Evolutionary conservation across 1,284 basidiomycete genomes (phyloP), one percentile per base, ranked within the genome.

Genomic region (Microbotryum silenes-acaulis): DNA sequence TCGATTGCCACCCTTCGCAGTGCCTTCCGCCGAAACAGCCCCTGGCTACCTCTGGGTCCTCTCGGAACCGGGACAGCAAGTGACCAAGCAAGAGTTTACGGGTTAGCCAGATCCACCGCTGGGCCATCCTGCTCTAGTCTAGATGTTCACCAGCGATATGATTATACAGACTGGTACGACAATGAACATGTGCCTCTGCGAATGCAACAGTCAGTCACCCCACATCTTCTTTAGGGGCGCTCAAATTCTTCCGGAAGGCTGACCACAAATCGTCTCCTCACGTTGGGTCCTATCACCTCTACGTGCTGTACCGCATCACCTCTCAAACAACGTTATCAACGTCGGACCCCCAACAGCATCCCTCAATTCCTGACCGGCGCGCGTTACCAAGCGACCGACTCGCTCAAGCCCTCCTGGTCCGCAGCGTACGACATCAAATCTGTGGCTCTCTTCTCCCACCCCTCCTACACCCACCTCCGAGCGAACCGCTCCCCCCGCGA

Each of bases 151-250:
- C 12, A 18, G 18, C 27, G 23, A 2, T 18, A 2, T 9, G 42
- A 6, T 5, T 23, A 21, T 9, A 20, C 54, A 75, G 74, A 75
- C 49, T 77, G 76, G 76, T 77, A 77, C 70, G 75, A 76, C 64
- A 68, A 71, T 57, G 76, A 77, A 59, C 76, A 77, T 57, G 73
- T 77, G 2, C 76, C 76, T 2, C 60, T 77, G 3, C 72, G 76
- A 1, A 73, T 73, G 65, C 47, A 63, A 25, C 62, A 69, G 72
- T 73, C 27, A 57, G 70, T 44, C 27, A 54, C 33, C 14, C 14
- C 37, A 42, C 37, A 18, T 31, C 37, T 14, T 42, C 37, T 16
- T 16, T 42, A 42, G 14, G 5, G 5, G 37, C 16, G 37, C 12
- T 42, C 37, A 42, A 18, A 42, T 42, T 42, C 37, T 42, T 18